Percentiles rank a stretch among this genome's conserved stretches.
phyloP scores from a whole-genome alignment of 2,329 filamentous ascomycete genomes.

The Rhynchosporium secalis region DNA sequence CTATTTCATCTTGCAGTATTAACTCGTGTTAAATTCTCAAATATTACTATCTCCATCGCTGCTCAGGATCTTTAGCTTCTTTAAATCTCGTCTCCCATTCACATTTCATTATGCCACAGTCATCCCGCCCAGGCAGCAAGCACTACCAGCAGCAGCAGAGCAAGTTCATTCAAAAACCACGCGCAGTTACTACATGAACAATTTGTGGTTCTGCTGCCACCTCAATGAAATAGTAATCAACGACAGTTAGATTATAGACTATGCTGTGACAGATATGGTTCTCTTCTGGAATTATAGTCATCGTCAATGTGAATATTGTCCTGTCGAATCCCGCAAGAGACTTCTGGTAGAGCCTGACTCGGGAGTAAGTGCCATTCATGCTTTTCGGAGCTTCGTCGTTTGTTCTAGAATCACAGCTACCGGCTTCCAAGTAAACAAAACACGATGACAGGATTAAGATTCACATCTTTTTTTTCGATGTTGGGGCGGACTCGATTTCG shows the following conservation, averaged over 20 bases:
- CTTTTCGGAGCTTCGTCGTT: not conserved
- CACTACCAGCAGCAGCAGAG: not conserved
- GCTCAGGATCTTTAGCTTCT: not conserved
- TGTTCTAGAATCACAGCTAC: not conserved
- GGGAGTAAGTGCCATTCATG: not conserved
- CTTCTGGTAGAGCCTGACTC: not conserved
- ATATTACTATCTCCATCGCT: not conserved
- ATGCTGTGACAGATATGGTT: not conserved
- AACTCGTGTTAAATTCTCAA: too few species aligned
- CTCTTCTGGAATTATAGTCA: not conserved
- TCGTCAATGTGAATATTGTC: not conserved
- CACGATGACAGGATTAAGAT: not conserved
- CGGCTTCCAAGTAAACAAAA: too few species aligned
- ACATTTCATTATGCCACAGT: not conserved
- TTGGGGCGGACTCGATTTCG: not conserved
- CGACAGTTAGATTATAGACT: not conserved
- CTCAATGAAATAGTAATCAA: not conserved
- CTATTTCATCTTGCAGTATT: too few species aligned
- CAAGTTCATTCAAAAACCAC: not conserved
- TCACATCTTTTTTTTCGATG: not conserved
- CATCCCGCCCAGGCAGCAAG: not conserved
- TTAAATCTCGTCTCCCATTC: not conserved
- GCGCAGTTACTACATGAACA: not conserved
- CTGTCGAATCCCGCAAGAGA: not conserved
- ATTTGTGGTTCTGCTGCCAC: not conserved